A percentile compares a stretch with the other conserved stretches of the same genome.
phyloP scores from a whole-genome alignment of 2,329 filamentous ascomycete genomes.

The Pseudocercospora fuligena region DNA sequence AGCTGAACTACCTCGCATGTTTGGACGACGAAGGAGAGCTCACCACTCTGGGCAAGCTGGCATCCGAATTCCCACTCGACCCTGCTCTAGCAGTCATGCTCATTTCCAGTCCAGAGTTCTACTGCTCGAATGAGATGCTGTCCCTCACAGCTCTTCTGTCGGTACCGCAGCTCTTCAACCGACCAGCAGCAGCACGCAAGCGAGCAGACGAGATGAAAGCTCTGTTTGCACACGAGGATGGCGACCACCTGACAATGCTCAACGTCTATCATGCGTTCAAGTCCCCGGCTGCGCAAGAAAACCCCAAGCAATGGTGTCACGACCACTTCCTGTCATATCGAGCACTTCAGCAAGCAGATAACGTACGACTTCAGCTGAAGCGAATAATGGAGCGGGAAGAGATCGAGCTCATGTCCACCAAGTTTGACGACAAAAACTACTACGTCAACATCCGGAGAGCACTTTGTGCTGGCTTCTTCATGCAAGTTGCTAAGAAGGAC shows the following conservation, averaged over 20 bases:
- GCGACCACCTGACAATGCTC: constrained; percentile 92
- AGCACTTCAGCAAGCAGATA: constrained; percentile 89
- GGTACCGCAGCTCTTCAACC: constrained; percentile 90
- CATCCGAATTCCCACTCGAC: constrained; percentile 94
- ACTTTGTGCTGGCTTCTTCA: constrained; percentile 94
- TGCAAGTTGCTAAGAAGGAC: constrained; percentile 98
- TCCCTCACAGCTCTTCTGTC: constrained; percentile 93
- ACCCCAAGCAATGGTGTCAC: constrained; percentile 91
- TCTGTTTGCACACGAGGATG: constrained; percentile 88
- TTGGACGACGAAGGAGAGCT: constrained; percentile 95
- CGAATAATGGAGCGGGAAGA: constrained; percentile 95
- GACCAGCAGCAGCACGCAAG: constrained; percentile 82
- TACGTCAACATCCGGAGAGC: constrained; percentile 96
- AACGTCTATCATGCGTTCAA: constrained; percentile 99
- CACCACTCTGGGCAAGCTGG: constrained; percentile 80
- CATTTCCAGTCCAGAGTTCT: constrained; percentile 95
- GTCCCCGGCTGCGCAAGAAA: constrained; percentile 68
- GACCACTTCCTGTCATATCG: constrained; percentile 93
- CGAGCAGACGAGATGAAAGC: constrained; percentile 97
- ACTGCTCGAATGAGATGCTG: constrained; percentile 97
- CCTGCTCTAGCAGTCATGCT: constrained; percentile 96
- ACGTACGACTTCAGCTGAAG: constrained; percentile 87
- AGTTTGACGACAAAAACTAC: constrained; percentile 95
- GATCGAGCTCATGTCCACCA: constrained; percentile 83
- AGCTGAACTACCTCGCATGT: constrained; percentile 96